Percentiles rank a stretch among this genome's conserved stretches.
These are phyloP conservation scores for Inonotus obliquus DNA, from an alignment of 1,284 basidiomycete species.

Conservation along the genomic window DNA sequence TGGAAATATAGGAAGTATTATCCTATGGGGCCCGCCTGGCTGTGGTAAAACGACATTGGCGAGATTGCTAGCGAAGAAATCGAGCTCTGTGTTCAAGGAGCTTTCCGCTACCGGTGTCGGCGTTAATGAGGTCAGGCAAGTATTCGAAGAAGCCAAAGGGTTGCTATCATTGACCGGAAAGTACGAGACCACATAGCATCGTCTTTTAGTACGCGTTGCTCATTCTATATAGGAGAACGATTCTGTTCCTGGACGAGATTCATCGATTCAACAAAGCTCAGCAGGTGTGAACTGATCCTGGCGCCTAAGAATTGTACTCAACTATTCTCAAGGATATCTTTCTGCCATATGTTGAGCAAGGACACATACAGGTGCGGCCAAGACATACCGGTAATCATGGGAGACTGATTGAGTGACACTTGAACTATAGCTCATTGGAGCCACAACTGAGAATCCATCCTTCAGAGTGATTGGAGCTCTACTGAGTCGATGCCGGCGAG, in stretches of 20 bases:
- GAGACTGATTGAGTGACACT: conserved; percentile 1
- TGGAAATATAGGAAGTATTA: conserved; percentile 46
- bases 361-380: conserved; percentile 59
- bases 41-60: conserved; percentile 83
- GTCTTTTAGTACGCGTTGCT: not conserved
- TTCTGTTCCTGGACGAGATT: conserved; percentile 84
- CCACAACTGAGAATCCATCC: conserved; percentile 91
- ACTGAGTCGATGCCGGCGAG: conserved; percentile 76
- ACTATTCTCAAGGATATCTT: conserved; percentile 57
- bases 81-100: conserved; percentile 66
- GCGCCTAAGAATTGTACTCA: conserved; percentile 1
- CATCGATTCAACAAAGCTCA: conserved; percentile 86
- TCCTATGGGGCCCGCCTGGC: conserved; percentile 76
- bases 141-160: conserved; percentile 80
- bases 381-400: conserved; percentile 19
- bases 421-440: conserved; percentile 63
- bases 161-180: conserved; percentile 65
- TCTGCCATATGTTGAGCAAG: conserved; percentile 76
- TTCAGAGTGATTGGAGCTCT: conserved; percentile 80
- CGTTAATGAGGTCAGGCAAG: conserved; percentile 72
- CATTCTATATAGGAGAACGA: conserved; percentile 44
- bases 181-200: conserved; percentile 28
- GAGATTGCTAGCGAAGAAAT: conserved; percentile 57
- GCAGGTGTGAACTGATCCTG: conserved; percentile 44
- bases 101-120: conserved; percentile 74